Percentiles rank a stretch among this genome's conserved stretches.
Conservation (phyloP, 2,329 filamentous ascomycete genomes). For the Paecilomyces sp. region DNA sequence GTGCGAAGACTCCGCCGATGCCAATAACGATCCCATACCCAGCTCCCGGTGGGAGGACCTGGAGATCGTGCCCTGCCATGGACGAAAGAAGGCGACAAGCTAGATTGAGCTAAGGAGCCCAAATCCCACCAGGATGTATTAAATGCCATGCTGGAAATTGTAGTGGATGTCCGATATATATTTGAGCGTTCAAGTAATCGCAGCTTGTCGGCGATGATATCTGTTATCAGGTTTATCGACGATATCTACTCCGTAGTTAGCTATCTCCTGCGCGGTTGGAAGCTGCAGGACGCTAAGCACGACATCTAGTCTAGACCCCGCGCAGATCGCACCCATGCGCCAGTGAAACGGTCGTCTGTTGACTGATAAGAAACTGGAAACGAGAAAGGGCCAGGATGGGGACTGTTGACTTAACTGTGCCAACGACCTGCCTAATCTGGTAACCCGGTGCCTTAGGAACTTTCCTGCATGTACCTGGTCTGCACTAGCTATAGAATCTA, state of each 20-base stretch:
- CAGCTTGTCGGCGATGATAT: background rate
- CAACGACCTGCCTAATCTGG: background rate
- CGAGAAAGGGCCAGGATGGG: background rate
- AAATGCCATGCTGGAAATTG: background rate
- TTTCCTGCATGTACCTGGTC: background rate
- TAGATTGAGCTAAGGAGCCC: background rate
- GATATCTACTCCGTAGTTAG: background rate
- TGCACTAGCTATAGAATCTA: background rate
- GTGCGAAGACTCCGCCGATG: conserved; percentile 39
- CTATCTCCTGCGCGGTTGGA: background rate
- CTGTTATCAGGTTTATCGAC: background rate
- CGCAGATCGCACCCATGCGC: background rate
- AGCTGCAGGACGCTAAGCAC: background rate
- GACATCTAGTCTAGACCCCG: background rate
- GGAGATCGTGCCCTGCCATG: background rate
- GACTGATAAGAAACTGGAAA: background rate
- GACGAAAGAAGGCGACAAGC: background rate
- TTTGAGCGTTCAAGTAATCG: background rate
- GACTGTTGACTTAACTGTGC: background rate
- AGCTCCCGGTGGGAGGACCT: conserved; percentile 22
- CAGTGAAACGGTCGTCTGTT: background rate
- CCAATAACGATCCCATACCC: conserved; percentile 47
- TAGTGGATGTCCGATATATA: background rate
- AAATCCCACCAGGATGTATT: background rate
- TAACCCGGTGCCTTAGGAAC: background rate